phyloP scores from a whole-genome alignment of 176 grass and related monocot genomes.

The Oryza australiensis region DNA sequence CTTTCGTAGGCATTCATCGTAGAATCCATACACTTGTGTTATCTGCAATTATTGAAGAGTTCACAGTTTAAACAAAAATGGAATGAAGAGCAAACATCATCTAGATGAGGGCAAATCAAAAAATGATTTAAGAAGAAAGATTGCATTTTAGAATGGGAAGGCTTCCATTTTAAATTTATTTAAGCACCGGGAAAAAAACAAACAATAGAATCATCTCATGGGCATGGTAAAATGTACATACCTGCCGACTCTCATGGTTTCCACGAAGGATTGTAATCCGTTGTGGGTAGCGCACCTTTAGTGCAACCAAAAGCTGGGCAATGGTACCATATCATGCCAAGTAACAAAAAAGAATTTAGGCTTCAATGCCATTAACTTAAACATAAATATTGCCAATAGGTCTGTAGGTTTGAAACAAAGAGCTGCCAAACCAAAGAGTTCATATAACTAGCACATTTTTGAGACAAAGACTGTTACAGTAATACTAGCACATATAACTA shows the following conservation, averaged over 20 bases:
- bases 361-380: conserved; percentile 6
- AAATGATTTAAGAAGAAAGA: neutral
- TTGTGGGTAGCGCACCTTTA: conserved; percentile 84
- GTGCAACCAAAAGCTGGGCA: conserved; percentile 79
- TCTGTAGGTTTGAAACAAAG: neutral
- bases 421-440: neutral
- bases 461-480: no score
- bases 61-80: conserved; percentile 8
- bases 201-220: neutral
- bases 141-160: neutral
- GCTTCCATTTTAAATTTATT: neutral
- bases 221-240: neutral
- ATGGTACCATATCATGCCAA: conserved; percentile 7
- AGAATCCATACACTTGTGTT: conserved; percentile 94
- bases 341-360: neutral
- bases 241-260: conserved; percentile 91
- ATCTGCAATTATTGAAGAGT: conserved; percentile 58
- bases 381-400: neutral
- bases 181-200: neutral
- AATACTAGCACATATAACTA: no score
- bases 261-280: conserved; percentile 89
- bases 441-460: no score
- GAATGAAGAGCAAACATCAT: neutral
- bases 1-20: conserved; percentile 91
- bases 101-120: neutral